phyloP scores from a whole-genome alignment of 257 asterid genomes.

The Solanum lycopersicoides region DNA sequence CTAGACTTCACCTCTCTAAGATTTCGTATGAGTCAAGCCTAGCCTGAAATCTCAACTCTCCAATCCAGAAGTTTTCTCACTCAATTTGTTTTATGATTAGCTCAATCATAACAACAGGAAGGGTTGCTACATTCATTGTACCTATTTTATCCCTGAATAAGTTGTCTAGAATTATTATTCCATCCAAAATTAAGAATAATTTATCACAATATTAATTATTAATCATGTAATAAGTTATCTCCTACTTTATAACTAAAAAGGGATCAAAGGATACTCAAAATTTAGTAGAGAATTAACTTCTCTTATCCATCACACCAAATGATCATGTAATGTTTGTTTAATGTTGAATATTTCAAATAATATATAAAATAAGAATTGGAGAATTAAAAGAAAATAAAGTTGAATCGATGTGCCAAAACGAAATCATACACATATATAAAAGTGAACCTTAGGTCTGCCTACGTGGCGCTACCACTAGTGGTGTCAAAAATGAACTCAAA shows the following conservation, averaged over 20 bases:
- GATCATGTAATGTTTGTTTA: too few relatives aligned
- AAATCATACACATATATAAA: too few relatives aligned
- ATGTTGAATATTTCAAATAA: too few relatives aligned
- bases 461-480: too few relatives aligned
- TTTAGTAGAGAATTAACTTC: not conserved
- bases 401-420: not conserved
- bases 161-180: not conserved
- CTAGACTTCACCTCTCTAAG: not conserved
- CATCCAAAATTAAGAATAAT: not conserved
- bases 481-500: too few relatives aligned
- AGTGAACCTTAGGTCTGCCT: too few relatives aligned
- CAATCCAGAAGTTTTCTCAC: not conserved
- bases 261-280: not conserved
- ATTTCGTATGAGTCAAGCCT: not conserved
- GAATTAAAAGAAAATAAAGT: too few relatives aligned
- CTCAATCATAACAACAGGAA: not conserved
- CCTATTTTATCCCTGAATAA: not conserved
- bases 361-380: not conserved
- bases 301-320: too few relatives aligned
- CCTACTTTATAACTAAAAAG: not conserved
- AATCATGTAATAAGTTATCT: not conserved
- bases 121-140: not conserved
- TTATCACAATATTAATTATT: not conserved
- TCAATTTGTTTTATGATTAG: not conserved
- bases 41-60: not conserved